Evolutionary conservation across 139 green algal species (phyloP).

Genomic region (Eudorina sp.): DNA sequence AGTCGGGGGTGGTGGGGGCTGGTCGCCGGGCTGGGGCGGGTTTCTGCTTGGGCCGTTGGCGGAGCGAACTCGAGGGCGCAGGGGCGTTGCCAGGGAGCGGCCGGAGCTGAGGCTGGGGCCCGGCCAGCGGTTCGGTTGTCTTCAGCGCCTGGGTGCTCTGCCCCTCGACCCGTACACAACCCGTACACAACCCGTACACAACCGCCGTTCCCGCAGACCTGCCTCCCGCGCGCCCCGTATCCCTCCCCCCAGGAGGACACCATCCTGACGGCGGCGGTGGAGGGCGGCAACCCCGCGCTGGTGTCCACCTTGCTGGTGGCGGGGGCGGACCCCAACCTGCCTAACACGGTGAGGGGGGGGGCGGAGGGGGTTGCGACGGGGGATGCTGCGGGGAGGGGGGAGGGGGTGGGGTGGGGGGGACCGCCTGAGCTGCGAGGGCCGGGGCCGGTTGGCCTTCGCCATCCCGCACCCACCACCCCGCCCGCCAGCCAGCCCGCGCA

Average conservation of each 20-base stretch:
- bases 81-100: no score
- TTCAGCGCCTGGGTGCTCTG: no score
- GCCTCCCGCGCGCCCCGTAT: neutral
- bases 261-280: constrained; percentile 39
- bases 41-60: no score
- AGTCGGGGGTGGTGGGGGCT: neutral
- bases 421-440: no score
- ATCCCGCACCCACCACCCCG: neutral
- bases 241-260: constrained; percentile 12
- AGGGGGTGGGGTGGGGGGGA: neutral
- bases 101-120: no score
- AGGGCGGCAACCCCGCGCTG: constrained; percentile 31
- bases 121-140: no score
- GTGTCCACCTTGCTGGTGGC: constrained; percentile 26
- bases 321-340: constrained; percentile 27
- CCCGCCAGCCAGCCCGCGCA: no score
- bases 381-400: no score
- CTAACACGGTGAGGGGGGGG: constrained; percentile 11
- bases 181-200: no score
- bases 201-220: neutral
- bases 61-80: no score
- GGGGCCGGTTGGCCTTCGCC: neutral
- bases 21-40: no score
- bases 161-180: no score
- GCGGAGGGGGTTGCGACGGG: neutral